Base-by-base conservation (phyloP, 2,329 filamentous ascomycete species). In the Didymella lethalis region DNA sequence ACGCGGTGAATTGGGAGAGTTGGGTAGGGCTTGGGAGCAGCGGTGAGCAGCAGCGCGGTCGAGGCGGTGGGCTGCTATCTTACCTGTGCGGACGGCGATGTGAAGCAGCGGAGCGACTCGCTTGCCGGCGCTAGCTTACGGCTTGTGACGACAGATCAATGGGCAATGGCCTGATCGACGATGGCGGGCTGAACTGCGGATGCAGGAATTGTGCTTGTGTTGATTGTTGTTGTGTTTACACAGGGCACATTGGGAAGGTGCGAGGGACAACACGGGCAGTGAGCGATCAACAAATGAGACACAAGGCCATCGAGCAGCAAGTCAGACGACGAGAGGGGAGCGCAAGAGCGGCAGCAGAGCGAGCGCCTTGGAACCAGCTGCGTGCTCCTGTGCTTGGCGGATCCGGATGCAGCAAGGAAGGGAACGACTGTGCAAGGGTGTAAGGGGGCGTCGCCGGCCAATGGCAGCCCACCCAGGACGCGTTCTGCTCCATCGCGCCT, bases 81-180 rank as follows among this genome's bases (percentile, higher is more conserved):
- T 69, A 69, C 69, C 70, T 66, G 67, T 67, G 70, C 64, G 63
- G 66, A 62, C 61, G 51, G 56, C 47, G 50, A 59, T 61, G 54
- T 71, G 69, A 74, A 62, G 72, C 70, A 73, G 70, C 68, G 66
- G 68, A 69, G 69, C 62, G 63, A 60, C 61, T 74, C 67, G 69
- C 69, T 68, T 71, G 62, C 62, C 57, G 68, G 71, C 72, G 72
- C 72, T 75, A 75, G 70, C 48, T 64, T 55, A 62, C 63, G 66
- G 65, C 63, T 59, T 57, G 67, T 68, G 71, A 71, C 68, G 70
- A 65, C 59, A 62, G 46, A 53, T 54, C 40, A 34, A 34, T 46
- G 49, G 51, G 36, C 48, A 45, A 43, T 50, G 52, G 60, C 49
- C 54, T 48, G 62, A 56, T 61, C 55, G 60, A 47, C 48, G 60